Conservation (phyloP, 2,329 filamentous ascomycete genomes). For the Ophiostoma ulmi region DNA sequence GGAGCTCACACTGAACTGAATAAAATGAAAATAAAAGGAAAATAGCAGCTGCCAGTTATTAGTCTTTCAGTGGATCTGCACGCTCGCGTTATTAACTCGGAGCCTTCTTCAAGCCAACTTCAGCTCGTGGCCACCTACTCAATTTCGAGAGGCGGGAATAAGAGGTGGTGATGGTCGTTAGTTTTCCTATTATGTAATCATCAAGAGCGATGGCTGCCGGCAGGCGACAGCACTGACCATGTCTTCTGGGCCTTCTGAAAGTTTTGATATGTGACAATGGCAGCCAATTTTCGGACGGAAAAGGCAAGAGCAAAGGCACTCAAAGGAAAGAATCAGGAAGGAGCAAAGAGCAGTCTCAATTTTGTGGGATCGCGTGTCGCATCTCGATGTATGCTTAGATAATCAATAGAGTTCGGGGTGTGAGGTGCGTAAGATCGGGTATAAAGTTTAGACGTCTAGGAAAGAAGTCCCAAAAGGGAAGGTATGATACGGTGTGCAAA, state of each 20-base stretch:
- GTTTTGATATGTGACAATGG: neutral
- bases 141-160: neutral
- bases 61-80: neutral
- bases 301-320: neutral
- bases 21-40: neutral
- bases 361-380: neutral
- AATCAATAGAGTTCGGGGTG: too few relatives aligned
- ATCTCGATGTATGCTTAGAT: too few relatives aligned
- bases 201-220: neutral
- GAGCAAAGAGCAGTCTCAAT: neutral
- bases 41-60: neutral
- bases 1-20: neutral
- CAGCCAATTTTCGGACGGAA: neutral
- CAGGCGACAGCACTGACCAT: too few relatives aligned
- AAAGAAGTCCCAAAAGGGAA: neutral
- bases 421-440: too few relatives aligned
- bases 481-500: neutral
- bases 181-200: neutral
- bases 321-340: neutral
- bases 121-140: neutral
- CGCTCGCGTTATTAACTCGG: neutral
- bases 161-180: neutral
- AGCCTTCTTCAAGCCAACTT: neutral
- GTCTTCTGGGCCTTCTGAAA: too few relatives aligned
- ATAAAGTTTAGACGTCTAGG: too few relatives aligned